Base-by-base conservation (phyloP, 306 rosid species). In the Acacia confusa region DNA sequence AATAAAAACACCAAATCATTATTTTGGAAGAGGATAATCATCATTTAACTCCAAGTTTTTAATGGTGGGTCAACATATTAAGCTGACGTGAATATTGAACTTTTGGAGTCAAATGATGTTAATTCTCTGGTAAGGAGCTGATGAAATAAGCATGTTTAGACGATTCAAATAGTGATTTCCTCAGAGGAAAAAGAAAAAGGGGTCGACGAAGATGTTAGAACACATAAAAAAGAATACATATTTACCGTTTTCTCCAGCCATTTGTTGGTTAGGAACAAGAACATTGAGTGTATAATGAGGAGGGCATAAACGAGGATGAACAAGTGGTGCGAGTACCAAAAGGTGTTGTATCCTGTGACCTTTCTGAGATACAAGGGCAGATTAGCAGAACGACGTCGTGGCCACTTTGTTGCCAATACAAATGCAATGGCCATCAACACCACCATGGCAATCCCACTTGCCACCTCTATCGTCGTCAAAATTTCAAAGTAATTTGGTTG, bases 251-350 rank as follows among this genome's bases (percentile, higher is more conserved):
- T 94, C 69, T 94, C 97, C 12, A 74, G 73, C 80, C 77, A 74
- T 8, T 87, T 84, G 84, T 89, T 64, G 17, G 98, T 89, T 10
- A 92, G 92, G 89, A 94, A 94, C 87, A 94, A 86, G 92, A 91
- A 92, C 83, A 94, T 74, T 63, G 98, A 92, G 92, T 94, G 98
- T 47, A 94, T 30, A 25, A 92, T 82, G 75, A 94, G 98, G 88
- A 94, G 86, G 20, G 86, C 93, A 75, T 94, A 94, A 14, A 94
- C 98, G 83, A 87, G 70, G 72, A 92, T 84, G 91, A 94, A 92
- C 94, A 92, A 84, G 72, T 94, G 98, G 87, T 94, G 98, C 0
- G 97, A 94, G 79, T 92, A 92, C 96, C 98, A 94, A 83, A 94
- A 94, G 69, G 97, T 83, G 82, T 94, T 90, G 67, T 91, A 92